Conservation (phyloP, 2,329 filamentous ascomycete species). For the Colletotrichum graminicola region DNA sequence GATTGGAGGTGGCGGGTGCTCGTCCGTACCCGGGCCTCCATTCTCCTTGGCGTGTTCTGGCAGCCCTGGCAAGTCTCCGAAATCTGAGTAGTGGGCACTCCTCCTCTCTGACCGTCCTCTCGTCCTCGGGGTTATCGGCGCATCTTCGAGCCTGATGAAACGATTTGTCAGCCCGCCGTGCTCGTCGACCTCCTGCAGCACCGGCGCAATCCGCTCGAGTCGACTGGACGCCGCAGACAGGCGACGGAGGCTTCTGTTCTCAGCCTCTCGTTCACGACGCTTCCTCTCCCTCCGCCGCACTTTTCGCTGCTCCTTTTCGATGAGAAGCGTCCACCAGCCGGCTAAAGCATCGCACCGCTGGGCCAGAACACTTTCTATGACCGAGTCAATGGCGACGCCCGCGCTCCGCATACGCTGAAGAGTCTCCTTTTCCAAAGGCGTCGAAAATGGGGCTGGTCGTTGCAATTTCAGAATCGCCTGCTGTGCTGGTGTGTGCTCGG, state of each 20-base stretch:
- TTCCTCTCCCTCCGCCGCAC: slow-evolving; percentile 83
- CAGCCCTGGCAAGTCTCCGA: slow-evolving; percentile 81
- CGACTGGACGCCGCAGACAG: slow-evolving; percentile 92
- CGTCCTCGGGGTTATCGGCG: slow-evolving; percentile 68
- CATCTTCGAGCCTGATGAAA: slow-evolving; percentile 58
- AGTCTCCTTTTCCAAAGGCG: slow-evolving; percentile 88
- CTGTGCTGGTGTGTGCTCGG: slow-evolving; percentile 88
- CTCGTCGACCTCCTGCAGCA: slow-evolving; percentile 83
- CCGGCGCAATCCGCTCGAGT: slow-evolving; percentile 82
- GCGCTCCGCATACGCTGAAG: slow-evolving; percentile 92
- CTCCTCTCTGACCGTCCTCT: slow-evolving; percentile 84
- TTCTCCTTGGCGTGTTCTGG: slow-evolving; percentile 69
- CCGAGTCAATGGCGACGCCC: slow-evolving; percentile 92
- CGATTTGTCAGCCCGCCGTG: slow-evolving; percentile 70
- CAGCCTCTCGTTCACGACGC: slow-evolving; percentile 84
- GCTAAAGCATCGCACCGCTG: slow-evolving; percentile 91
- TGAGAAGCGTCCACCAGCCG: slow-evolving; percentile 94
- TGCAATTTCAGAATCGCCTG: slow-evolving; percentile 89
- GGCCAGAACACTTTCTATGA: slow-evolving; percentile 92
- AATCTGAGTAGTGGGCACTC: slow-evolving; percentile 73
- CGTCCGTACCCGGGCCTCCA: slow-evolving; percentile 58
- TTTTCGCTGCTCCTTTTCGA: slow-evolving; percentile 96
- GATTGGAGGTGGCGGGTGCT: slow-evolving; percentile 76
- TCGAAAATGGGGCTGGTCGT: slow-evolving; percentile 85
- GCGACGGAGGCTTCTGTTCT: slow-evolving; percentile 82